These are phyloP conservation scores for Rhodofomes roseus DNA, from an alignment of 1,284 basidiomycete species.

Conservation along the genomic window DNA sequence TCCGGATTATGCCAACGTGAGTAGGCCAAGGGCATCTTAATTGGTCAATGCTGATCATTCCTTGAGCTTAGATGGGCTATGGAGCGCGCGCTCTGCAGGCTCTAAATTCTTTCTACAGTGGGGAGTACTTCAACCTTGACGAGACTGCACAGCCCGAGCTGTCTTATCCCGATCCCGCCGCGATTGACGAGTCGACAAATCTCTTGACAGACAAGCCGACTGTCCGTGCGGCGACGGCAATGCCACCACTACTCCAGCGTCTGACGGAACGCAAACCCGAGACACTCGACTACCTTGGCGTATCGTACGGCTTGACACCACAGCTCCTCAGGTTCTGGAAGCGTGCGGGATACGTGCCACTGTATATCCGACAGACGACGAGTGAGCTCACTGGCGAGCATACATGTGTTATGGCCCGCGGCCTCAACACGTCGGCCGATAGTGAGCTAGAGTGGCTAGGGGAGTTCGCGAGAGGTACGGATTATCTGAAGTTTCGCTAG, in stretches of 20 bases:
- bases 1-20: slow-evolving; percentile 87
- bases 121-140: slow-evolving; percentile 88
- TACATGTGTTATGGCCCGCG: slow-evolving; percentile 89
- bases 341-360: slow-evolving; percentile 83
- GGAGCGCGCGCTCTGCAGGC: slow-evolving; percentile 89
- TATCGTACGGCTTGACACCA: slow-evolving; percentile 93
- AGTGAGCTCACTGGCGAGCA: slow-evolving; percentile 98
- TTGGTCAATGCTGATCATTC: no score
- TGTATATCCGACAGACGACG: slow-evolving; percentile 91
- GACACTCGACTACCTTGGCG: slow-evolving; percentile 90
- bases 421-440: slow-evolving; percentile 67
- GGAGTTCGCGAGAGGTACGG: slow-evolving; percentile 85
- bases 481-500: not conserved
- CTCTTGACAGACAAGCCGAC: slow-evolving; percentile 75
- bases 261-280: slow-evolving; percentile 91
- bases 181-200: slow-evolving; percentile 51
- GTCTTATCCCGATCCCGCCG: slow-evolving; percentile 59
- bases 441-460: slow-evolving; percentile 77
- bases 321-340: slow-evolving; percentile 96
- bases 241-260: slow-evolving; percentile 93
- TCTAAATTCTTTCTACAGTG: slow-evolving; percentile 88
- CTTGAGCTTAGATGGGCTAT: slow-evolving; percentile 96
- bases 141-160: slow-evolving; percentile 58
- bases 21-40: no score
- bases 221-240: slow-evolving; percentile 71